Evolutionary conservation across 768 basidiomycete species (phyloP), one percentile per base, ranked within the genome.

Genomic region (Boletus sp.): DNA sequence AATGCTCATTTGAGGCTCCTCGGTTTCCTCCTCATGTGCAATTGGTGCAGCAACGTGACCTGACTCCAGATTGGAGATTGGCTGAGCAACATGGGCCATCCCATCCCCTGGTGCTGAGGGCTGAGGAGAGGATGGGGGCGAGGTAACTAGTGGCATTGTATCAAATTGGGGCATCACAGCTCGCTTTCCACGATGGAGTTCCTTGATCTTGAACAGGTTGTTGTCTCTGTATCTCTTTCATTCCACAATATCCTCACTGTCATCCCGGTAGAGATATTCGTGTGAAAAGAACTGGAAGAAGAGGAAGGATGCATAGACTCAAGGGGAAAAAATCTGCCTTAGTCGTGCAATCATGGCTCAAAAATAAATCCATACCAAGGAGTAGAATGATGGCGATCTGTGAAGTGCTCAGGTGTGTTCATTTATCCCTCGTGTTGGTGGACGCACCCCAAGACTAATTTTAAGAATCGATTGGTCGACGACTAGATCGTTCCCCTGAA

Each of bases 281-380:
- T 93, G 90, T 0, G 90, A 90, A 74, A 78, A 87, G 4, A 90
- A 73, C 66, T 92, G 91, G 71, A 93, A 92, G 55, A 88, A 68
- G n/a, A 93, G 78, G 61, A 89, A 92, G 21, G 77, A 78, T 3
- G 61, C 66, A 62, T 93, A 93, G 55, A 90, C 88, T 90, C 46
- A 11, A 55, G 14, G 19, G 30, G 21, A 29, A 25, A 32, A 53
- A 25, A 39, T 53, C 33, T 33, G 4, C 23, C 23, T 23, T 23
- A 23, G 23, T 23, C 23, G 4, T 23, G 23, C 23, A 4, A 23
- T 23, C 23, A 23, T 23, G 23, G 23, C 23, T 23, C 23, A 23
- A 23, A 23, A 23, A 4, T 4, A 23, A 23, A 23, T 58, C 67
- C 83, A 40, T 65, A 90, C 88, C 84, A 65, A 86, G 75, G n/a